Percentiles rank a stretch among this genome's conserved stretches.
These are phyloP conservation scores for Albatrellus sp. DNA, from an alignment of 1,284 basidiomycete genomes.

Conservation along the genomic window DNA sequence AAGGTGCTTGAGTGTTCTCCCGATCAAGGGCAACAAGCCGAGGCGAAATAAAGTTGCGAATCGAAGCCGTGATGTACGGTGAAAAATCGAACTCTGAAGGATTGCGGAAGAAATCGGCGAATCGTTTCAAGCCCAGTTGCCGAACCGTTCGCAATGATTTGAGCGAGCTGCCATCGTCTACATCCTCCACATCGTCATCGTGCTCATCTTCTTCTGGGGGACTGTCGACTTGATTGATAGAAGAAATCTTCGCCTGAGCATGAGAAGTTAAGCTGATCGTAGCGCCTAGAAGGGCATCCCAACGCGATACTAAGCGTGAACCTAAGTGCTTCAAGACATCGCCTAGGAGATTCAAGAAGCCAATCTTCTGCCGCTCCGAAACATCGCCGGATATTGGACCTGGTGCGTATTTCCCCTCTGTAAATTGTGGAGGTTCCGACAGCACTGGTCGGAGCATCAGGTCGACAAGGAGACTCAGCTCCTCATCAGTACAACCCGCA, in stretches of 20 bases:
- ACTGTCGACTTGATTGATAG: constrained; percentile 25
- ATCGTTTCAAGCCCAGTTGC: constrained; percentile 75
- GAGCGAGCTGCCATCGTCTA: constrained; percentile 18
- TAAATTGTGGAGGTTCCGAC: constrained; percentile 15
- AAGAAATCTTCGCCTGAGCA: constrained; percentile 36
- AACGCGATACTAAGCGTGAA: constrained; percentile 52
- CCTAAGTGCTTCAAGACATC: constrained; percentile 78
- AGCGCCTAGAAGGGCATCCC: constrained; percentile 63
- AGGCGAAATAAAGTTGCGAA: constrained; percentile 70
- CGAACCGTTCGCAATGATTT: constrained; percentile 55
- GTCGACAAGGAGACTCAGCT: constrained; percentile 72
- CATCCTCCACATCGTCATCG: constrained; percentile 20
- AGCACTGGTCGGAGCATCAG: constrained; percentile 83
- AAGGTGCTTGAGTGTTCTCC: constrained; percentile 91
- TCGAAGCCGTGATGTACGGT: constrained; percentile 59
- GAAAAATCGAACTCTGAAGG: constrained; percentile 66
- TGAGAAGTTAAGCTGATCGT: constrained; percentile 53
- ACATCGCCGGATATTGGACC: constrained; percentile 20
- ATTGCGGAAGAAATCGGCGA: constrained; percentile 80
- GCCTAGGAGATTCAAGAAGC: constrained; percentile 76
- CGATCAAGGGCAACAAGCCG: constrained; percentile 64
- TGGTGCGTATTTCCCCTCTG: constrained; percentile 13
- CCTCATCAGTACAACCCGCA: constrained; percentile 58
- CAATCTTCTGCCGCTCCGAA: constrained; percentile 65
- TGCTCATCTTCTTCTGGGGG: constrained; percentile 20